A percentile compares a stretch with the other conserved stretches of the same genome.
Evolutionary conservation across 2,329 filamentous ascomycete species (phyloP).

Genomic region (Talaromyces sp.): DNA sequence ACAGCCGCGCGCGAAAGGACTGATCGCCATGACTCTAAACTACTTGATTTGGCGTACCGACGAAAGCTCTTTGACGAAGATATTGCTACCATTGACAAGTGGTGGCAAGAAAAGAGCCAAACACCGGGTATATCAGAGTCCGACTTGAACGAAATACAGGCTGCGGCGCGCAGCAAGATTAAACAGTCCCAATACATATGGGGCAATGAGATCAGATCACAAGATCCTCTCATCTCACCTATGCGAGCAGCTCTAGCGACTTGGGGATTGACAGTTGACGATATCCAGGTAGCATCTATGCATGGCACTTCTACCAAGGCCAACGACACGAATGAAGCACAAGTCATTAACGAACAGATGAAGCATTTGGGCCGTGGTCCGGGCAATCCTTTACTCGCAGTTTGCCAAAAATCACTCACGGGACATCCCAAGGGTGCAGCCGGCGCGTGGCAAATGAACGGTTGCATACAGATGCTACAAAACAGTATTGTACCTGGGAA

Average conservation of each 20-base stretch:
- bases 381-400: conserved; percentile 85
- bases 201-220: conserved; percentile 99
- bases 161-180: conserved; percentile 79
- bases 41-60: conserved; percentile 96
- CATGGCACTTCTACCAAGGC: conserved; percentile 97
- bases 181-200: conserved; percentile 91
- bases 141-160: background rate
- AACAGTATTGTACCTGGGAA: conserved; percentile 92
- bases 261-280: conserved; percentile 96
- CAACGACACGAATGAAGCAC: conserved; percentile 99
- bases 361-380: conserved; percentile 90
- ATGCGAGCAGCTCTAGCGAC: conserved; percentile 92
- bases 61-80: conserved; percentile 41
- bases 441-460: conserved; percentile 99
- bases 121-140: background rate
- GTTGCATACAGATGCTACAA: conserved; percentile 91
- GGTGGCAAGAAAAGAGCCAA: conserved; percentile 22
- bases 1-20: conserved; percentile 72
- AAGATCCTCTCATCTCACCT: conserved; percentile 86
- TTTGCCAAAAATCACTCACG: conserved; percentile 81
- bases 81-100: conserved; percentile 61
- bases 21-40: conserved; percentile 87
- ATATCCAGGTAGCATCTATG: conserved; percentile 92
- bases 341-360: conserved; percentile 93
- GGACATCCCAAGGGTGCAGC: conserved; percentile 99